Percentiles rank a stretch among this genome's conserved stretches.
Evolutionary conservation across 2,329 filamentous ascomycete species (phyloP).

Genomic region (Fusarium pininemorale): DNA sequence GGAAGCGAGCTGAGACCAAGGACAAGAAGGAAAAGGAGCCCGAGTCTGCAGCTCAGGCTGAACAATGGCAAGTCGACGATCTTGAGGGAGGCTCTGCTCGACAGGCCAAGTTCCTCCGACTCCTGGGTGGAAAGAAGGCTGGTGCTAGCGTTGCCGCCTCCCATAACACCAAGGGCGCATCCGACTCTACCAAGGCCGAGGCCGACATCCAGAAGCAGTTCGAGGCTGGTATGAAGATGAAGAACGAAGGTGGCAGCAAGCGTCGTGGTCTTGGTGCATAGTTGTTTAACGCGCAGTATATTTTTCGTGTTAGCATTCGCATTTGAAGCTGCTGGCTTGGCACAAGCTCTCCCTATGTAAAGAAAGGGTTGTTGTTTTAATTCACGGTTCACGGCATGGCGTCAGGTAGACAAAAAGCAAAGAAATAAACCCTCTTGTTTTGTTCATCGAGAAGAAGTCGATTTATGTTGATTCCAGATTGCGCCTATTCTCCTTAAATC

Average conservation of each 20-base stretch:
- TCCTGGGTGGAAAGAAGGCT: slow-evolving; percentile 63
- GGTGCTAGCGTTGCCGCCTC: slow-evolving; percentile 43
- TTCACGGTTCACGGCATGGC: slow-evolving; percentile 37
- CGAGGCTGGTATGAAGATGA: slow-evolving; percentile 64
- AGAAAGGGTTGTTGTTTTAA: slow-evolving; percentile 20
- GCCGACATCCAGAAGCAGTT: slow-evolving; percentile 67
- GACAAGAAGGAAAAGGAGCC: slow-evolving; percentile 28
- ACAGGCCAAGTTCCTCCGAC: slow-evolving; percentile 65
- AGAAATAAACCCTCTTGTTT: slow-evolving; percentile 36
- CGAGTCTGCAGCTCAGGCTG: slow-evolving; percentile 38
- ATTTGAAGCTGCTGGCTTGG: not conserved
- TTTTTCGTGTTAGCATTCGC: not conserved
- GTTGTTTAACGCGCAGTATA: slow-evolving; percentile 5
- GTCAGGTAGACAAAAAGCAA: slow-evolving; percentile 42
- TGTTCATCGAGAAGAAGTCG: slow-evolving; percentile 21
- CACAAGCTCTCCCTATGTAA: slow-evolving; percentile 2
- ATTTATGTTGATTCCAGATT: slow-evolving; percentile 40
- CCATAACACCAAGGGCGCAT: slow-evolving; percentile 40
- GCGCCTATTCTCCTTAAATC: slow-evolving; percentile 41
- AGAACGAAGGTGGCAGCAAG: slow-evolving; percentile 60
- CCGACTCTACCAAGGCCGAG: slow-evolving; percentile 54
- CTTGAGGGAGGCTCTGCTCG: slow-evolving; percentile 61
- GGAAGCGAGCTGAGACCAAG: slow-evolving; percentile 45
- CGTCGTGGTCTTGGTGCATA: slow-evolving; percentile 64
- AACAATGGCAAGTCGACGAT: slow-evolving; percentile 63